A percentile compares a stretch with the other conserved stretches of the same genome.
These are phyloP conservation scores for Aquanectria penicillioides DNA, from an alignment of 2,329 filamentous ascomycete species.

Conservation along the genomic window DNA sequence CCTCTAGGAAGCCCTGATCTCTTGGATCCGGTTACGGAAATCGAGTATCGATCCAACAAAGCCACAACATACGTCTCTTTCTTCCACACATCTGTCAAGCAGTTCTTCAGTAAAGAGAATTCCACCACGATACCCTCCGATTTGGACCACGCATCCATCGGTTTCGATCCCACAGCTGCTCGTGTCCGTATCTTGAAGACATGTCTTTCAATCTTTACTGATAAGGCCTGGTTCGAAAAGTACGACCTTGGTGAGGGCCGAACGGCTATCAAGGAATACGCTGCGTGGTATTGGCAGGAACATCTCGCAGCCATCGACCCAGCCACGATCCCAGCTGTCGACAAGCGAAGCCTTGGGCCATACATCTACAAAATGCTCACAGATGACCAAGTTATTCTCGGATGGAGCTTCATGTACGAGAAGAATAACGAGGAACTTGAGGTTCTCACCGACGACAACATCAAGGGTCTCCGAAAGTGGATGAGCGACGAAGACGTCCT, in stretches of 20 bases:
- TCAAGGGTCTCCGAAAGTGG: conserved; percentile 49
- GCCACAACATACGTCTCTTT: conserved; percentile 51
- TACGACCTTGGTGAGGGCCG: conserved; percentile 40
- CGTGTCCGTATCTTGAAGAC: conserved; percentile 50
- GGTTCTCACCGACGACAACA: conserved; percentile 52
- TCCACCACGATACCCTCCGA: conserved; percentile 33
- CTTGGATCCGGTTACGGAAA: conserved; percentile 44
- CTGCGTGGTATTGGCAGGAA: conserved; percentile 58
- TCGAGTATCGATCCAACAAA: conserved; percentile 55
- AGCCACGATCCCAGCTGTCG: conserved; percentile 30
- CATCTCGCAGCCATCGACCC: conserved; percentile 50
- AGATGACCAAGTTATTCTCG: conserved; percentile 47
- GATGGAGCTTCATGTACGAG: conserved; percentile 53
- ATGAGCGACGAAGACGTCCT: conserved; percentile 47
- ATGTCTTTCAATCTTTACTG: conserved; percentile 53
- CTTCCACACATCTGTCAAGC: conserved; percentile 52
- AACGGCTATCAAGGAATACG: conserved; percentile 50
- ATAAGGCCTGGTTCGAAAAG: conserved; percentile 43
- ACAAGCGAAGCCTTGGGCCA: conserved; percentile 48
- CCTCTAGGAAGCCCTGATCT: conserved; percentile 45
- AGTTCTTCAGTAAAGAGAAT: conserved; percentile 50
- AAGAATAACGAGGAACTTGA: conserved; percentile 55
- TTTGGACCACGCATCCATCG: conserved; percentile 39
- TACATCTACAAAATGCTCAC: conserved; percentile 51
- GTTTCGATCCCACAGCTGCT: conserved; percentile 48